Conservation (phyloP, 2,329 filamentous ascomycete genomes). For the Pseudogymnoascus sp. region DNA sequence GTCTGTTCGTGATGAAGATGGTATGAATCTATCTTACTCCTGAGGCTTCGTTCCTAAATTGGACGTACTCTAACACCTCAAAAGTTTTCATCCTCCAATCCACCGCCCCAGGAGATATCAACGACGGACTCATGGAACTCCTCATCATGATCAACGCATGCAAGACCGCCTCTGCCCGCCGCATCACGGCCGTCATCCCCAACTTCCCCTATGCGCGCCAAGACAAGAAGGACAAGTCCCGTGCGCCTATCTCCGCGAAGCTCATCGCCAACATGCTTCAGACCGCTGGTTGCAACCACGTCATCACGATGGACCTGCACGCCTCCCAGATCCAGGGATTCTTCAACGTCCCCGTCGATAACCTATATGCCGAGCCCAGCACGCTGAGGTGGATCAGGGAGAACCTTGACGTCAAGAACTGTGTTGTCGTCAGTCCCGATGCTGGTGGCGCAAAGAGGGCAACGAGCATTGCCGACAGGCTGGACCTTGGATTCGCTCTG, state of each 20-base stretch:
- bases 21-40: conserved; percentile 33
- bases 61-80: not conserved
- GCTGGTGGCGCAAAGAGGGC: conserved; percentile 93
- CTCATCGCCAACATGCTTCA: conserved; percentile 97
- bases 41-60: conserved; percentile 16
- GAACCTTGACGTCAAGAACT: conserved; percentile 73
- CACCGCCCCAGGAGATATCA: conserved; percentile 90
- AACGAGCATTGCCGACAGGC: conserved; percentile 84
- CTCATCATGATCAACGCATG: conserved; percentile 98
- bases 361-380: conserved; percentile 89
- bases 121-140: conserved; percentile 96
- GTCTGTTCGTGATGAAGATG: conserved; percentile 92
- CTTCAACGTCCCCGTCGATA: conserved; percentile 71
- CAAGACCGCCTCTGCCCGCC: conserved; percentile 74
- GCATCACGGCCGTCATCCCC: conserved; percentile 90
- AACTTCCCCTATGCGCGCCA: conserved; percentile 96
- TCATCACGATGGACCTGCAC: conserved; percentile 95
- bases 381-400: conserved; percentile 87
- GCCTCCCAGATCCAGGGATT: conserved; percentile 93
- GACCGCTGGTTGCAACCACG: conserved; percentile 83
- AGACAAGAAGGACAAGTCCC: conserved; percentile 94
- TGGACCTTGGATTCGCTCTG: conserved; percentile 84
- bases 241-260: conserved; percentile 93
- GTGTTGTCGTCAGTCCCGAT: conserved; percentile 90
- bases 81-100: conserved; percentile 92